Base-by-base conservation (phyloP, 2,329 filamentous ascomycete genomes). In the Aurifilum marmelostoma region DNA sequence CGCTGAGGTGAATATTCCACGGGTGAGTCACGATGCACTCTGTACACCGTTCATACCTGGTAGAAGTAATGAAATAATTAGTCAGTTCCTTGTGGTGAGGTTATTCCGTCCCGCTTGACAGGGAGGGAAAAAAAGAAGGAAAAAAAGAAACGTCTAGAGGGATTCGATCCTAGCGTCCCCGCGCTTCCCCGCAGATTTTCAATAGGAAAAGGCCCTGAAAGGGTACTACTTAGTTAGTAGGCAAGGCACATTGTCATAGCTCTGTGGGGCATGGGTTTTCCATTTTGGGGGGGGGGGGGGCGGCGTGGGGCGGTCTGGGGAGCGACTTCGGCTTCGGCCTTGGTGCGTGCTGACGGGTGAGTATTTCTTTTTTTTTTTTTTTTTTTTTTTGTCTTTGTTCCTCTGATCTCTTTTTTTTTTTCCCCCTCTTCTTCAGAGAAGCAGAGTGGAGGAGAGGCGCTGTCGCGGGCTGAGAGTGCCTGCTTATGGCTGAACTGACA, bases 121-220 rank as follows among this genome's bases (percentile, higher is more conserved):
- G 16, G 4, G 52, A 32, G 27, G 52, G 27, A 29, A 29, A n/a
- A n/a, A n/a, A n/a, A n/a, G n/a, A n/a, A n/a, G n/a, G n/a, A n/a
- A n/a, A n/a, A n/a, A n/a, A n/a, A n/a, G n/a, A n/a, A n/a, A n/a
- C n/a, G n/a, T n/a, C n/a, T n/a, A n/a, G n/a, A n/a, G n/a, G 39
- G 39, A 34, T n/a, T 32, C 21, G 18, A 16, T 3, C 14, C 41
- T 62, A 62, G 59, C 59, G 59, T 37, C 34, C 29, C 34, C 29
- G 16, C 34, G 59, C 59, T 43, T 62, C 59, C 59, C 59, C 59
- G 59, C 59, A 62, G 59, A 43, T 29, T 43, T 29, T 24, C 58
- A 37, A 14, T 37, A 9, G n/a, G n/a, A n/a, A 58, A 58, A 32
- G 9, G 54, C 18, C 21, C 58, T 12, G 2, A n/a, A n/a, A 12